Evolutionary conservation across 176 grass and related monocot species (phyloP), one percentile per base, ranked within the genome.

Genomic region (Cenchrus americanus): DNA sequence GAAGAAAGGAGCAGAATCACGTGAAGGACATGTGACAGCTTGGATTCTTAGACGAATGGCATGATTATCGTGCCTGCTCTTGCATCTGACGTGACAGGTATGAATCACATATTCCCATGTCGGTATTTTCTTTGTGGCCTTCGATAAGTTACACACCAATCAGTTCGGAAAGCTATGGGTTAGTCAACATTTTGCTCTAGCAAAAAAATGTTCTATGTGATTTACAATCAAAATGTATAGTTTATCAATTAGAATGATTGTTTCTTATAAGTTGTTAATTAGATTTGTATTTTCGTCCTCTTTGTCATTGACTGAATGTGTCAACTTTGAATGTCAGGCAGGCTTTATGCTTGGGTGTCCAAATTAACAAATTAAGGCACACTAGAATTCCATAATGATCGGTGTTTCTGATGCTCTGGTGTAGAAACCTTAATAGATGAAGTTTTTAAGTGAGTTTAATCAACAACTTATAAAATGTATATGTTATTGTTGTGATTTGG

Each of bases 1-100:
- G 22, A 73, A 60, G 41, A 91, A 71, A 85, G 53, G 83, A 82
- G 58, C 86, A 77, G 82, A 91, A 61, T 76, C 86, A 85, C 18
- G 78, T 88, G 86, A 78, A 26, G 26, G 49, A 63, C 82, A 87
- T 81, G 76, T 71, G 76, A 67, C 72, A 71, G 43, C 80, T 74
- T 76, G 78, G 58, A 90, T 78, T 82, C 73, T 58, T 85, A 78
- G 72, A 82, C 32, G 58, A 84, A 82, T 82, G 73, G 49, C 58
- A 78, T 51, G 66, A 66, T 72, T 66, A 82, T 78, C 7, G 26
- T 73, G 78, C 59, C 73, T 73, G 58, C 58, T 82, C 59, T 78
- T 82, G 79, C 73, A 83, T 79, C 73, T 83, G 66, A 79, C 73
- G 83, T 21, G 59, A 83, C 73, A 83, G 66, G 62, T 82, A 82